A percentile compares a stretch with the other conserved stretches of the same genome.
Evolutionary conservation across 345 rosid species (phyloP).

Genomic region (Limnanthes douglasii): DNA sequence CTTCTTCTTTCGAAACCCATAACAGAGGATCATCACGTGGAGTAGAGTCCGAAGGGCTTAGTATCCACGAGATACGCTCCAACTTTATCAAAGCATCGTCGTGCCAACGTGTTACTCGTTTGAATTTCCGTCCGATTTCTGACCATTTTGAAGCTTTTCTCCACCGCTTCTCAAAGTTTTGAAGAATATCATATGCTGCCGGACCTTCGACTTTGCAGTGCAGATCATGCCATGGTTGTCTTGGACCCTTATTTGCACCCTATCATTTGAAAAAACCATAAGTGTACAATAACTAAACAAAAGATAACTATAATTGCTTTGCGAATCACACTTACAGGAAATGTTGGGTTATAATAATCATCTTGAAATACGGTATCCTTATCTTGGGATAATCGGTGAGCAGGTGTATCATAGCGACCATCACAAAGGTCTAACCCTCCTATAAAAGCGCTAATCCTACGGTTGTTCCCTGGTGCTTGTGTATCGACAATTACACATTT

Average conservation of each 20-base stretch:
- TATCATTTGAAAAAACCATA: constrained; percentile 6
- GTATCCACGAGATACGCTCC: constrained; percentile 83
- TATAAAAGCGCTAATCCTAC: constrained; percentile 39
- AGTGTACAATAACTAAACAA: neutral
- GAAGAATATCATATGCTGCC: constrained; percentile 83
- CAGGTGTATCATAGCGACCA: constrained; percentile 68
- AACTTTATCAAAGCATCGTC: constrained; percentile 71
- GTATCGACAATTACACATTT: constrained; percentile 57
- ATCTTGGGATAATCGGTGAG: constrained; percentile 35
- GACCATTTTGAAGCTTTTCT: constrained; percentile 67
- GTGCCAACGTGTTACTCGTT: constrained; percentile 54
- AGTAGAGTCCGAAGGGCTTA: constrained; percentile 34
- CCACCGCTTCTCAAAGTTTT: constrained; percentile 92
- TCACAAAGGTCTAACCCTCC: constrained; percentile 70
- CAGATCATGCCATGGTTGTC: constrained; percentile 86
- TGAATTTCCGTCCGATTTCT: constrained; percentile 41
- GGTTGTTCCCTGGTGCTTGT: constrained; percentile 42
- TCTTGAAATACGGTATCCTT: constrained; percentile 30
- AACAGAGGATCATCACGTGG: constrained; percentile 30
- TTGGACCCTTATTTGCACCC: constrained; percentile 59
- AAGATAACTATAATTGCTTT: too few relatives aligned
- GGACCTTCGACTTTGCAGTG: constrained; percentile 91
- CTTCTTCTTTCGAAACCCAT: constrained; percentile 34
- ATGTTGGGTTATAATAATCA: constrained; percentile 51
- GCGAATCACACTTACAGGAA: constrained; percentile 23